Evolutionary conservation across 495 filamentous ascomycete species (phyloP), one percentile per base, ranked within the genome.

Genomic region (Corynascus novoguineensis): DNA sequence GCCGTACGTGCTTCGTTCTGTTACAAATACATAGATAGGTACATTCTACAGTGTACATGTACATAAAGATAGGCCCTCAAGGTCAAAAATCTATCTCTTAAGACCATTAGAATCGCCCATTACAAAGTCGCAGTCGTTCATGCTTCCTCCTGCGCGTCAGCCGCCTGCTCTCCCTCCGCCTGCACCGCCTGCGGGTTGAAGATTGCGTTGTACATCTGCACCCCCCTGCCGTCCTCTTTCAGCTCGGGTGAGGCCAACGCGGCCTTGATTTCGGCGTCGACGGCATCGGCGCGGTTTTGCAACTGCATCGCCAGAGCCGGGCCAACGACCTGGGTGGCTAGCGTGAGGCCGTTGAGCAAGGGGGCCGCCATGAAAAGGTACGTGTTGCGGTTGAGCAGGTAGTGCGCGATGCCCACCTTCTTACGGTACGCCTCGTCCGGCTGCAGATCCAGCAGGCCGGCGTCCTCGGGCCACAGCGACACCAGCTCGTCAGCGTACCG

Each of bases 301-400:
- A 75, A 53, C 63, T 68, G 54, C 12, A 35, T 55, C 0, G 71
- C 69, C 32, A 78, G 64, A 21, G 48, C 60, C 37, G 71, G 60
- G 8, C 70, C 66, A 32, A 76, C 64, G 12, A 77, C 61, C 46
- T 62, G 42, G 35, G 63, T 50, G 5, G 77, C 77, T 31, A 64
- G 40, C 7, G 66, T 68, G 48, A 81, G 60, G 21, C 74, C 75
- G 55, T 73, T 67, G 2, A 76, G 59, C 12, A 76, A 50, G 44
- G 74, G 72, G 12, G 69, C 40, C 7, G 64, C 60, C 4, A 63
- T 8, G 17, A 28, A 34, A 1, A 75, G 17, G 46, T 67, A 74
- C 21, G 58, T 57, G 54, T 58, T 63, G 5, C 50, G 58, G 14
- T 53, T 1, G 9, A 31, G 1, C 14, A 77, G 55, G 59, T 75